A percentile compares a stretch with the other conserved stretches of the same genome.
These are phyloP conservation scores for Tolypocladium endophyticum DNA, from an alignment of 2,329 filamentous ascomycete species.

Conservation along the genomic window DNA sequence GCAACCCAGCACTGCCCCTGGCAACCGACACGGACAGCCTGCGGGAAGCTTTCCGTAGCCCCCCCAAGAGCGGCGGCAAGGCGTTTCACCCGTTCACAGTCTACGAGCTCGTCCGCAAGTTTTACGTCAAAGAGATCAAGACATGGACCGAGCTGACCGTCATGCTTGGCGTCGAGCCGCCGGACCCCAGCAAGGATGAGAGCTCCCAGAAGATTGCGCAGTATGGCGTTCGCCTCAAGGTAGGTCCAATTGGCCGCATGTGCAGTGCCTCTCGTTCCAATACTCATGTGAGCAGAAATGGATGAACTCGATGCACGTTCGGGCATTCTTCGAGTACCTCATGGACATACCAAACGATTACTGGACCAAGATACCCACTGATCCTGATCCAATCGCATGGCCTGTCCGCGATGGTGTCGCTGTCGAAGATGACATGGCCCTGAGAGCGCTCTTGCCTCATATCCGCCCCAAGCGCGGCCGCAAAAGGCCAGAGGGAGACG, in stretches of 20 bases:
- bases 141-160: constrained; percentile 86
- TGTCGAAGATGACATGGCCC: constrained; percentile 78
- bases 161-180: constrained; percentile 79
- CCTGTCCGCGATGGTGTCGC: constrained; percentile 70
- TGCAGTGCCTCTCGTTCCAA: not conserved
- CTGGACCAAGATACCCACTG: constrained; percentile 63
- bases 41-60: constrained; percentile 64
- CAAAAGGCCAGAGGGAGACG: constrained; percentile 54
- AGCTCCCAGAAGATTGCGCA: constrained; percentile 92
- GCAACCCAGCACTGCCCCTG: constrained; percentile 67
- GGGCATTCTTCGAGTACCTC: constrained; percentile 89
- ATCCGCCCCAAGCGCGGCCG: constrained; percentile 52
- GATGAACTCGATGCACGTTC: constrained; percentile 95
- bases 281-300: constrained; percentile 50
- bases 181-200: constrained; percentile 71
- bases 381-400: constrained; percentile 50
- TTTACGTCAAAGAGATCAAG: constrained; percentile 76
- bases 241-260: constrained; percentile 22
- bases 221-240: constrained; percentile 86
- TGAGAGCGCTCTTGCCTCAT: constrained; percentile 74
- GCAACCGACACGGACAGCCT: constrained; percentile 60
- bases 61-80: constrained; percentile 81
- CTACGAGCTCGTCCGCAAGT: constrained; percentile 66
- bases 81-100: constrained; percentile 69
- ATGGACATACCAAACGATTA: constrained; percentile 69